Percentiles rank a stretch among this genome's conserved stretches.
Evolutionary conservation across 1,284 basidiomycete species (phyloP).

Genomic region (Bondarzewia mesenterica): DNA sequence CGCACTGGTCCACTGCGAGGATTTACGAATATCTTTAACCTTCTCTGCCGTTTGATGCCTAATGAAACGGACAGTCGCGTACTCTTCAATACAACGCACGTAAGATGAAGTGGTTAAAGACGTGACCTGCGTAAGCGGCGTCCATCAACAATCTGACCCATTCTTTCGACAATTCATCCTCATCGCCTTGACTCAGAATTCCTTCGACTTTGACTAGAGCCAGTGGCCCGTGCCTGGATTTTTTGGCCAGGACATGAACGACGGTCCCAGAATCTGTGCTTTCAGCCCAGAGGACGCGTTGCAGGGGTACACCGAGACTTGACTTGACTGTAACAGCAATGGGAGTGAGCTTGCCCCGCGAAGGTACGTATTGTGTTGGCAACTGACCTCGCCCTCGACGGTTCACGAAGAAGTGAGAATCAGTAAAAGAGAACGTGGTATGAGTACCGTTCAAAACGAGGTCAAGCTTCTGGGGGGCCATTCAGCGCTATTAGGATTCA

Average conservation of each 20-base stretch:
- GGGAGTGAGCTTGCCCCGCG: not conserved
- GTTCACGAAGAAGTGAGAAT: slow-evolving; percentile 22
- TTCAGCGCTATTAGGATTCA: too few species aligned
- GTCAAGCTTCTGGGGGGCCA: slow-evolving; percentile 1
- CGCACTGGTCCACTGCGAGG: slow-evolving; percentile 73
- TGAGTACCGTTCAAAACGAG: slow-evolving; percentile 13
- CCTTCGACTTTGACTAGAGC: slow-evolving; percentile 36
- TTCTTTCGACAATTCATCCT: slow-evolving; percentile 29
- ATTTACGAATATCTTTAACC: slow-evolving; percentile 77
- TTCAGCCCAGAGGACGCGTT: slow-evolving; percentile 44
- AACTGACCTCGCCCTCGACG: slow-evolving; percentile 8
- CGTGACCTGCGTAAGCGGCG: slow-evolving; percentile 53
- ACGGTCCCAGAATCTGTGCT: slow-evolving; percentile 30
- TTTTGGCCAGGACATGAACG: slow-evolving; percentile 39
- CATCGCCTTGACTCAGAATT: slow-evolving; percentile 28
- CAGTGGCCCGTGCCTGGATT: slow-evolving; percentile 23
- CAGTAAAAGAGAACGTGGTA: slow-evolving; percentile 21
- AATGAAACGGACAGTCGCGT: slow-evolving; percentile 6
- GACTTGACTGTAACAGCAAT: slow-evolving; percentile 3
- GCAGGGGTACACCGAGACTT: slow-evolving; percentile 29
- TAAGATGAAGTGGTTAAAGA: not conserved
- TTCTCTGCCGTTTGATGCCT: slow-evolving; percentile 44
- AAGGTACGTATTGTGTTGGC: not conserved
- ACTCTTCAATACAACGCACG: not conserved
- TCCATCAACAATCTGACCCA: slow-evolving; percentile 55